Conservation (phyloP, 129 eudicot species). For the Artemisia tridentata region DNA sequence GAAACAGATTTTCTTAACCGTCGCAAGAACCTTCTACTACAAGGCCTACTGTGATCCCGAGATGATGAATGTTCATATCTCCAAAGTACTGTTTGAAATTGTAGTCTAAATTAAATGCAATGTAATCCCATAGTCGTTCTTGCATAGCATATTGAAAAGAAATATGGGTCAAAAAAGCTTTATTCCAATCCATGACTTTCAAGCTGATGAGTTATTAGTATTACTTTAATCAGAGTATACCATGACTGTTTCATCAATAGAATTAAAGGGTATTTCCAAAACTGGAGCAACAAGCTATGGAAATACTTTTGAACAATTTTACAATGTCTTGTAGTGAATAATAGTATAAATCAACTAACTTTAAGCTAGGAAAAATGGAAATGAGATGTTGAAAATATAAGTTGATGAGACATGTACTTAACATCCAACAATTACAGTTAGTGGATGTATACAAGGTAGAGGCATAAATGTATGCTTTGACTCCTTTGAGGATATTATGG, state of each 20-base stretch:
- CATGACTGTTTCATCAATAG: not conserved
- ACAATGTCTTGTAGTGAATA: slow-evolving; percentile 15
- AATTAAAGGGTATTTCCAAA: not conserved
- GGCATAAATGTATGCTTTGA: no score
- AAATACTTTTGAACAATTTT: not conserved
- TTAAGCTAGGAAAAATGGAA: no score
- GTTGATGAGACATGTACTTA: no score
- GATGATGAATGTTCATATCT: slow-evolving; percentile 54
- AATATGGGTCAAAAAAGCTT: not conserved
- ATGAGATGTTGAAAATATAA: no score
- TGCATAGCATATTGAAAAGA: slow-evolving; percentile 1
- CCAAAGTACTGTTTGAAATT: slow-evolving; percentile 63
- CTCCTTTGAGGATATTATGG: no score
- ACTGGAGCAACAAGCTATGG: slow-evolving; percentile 8
- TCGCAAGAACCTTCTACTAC: slow-evolving; percentile 68
- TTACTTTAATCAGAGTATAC: no score
- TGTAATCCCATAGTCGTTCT: not conserved
- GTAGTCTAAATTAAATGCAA: slow-evolving; percentile 27
- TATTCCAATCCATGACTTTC: no score
- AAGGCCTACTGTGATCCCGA: slow-evolving; percentile 41
- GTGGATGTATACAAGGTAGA: no score
- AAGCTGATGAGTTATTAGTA: no score
- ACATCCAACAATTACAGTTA: no score
- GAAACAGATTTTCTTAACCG: slow-evolving; percentile 52
- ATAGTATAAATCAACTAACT: no score